phyloP scores from a whole-genome alignment of 441 rosid genomes.

The Populus trichocarpa region DNA sequence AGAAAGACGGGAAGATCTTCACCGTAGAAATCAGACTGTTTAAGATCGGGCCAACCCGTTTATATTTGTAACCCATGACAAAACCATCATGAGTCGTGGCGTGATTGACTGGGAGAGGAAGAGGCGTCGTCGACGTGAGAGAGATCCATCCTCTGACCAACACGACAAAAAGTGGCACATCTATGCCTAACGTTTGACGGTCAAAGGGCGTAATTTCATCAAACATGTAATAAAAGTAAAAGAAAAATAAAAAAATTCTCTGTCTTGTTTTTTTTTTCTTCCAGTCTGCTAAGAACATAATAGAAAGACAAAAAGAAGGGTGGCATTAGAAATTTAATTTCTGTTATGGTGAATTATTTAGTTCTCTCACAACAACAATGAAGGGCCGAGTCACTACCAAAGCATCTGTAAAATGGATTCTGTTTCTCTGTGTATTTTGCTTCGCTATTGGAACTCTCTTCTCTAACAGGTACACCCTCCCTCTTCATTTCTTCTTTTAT shows the following conservation, averaged over 20 bases:
- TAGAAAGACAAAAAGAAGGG: too few species aligned
- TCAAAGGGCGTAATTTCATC: too few species aligned
- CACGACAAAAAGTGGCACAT: slow-evolving; percentile 8
- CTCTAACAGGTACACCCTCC: slow-evolving; percentile 47
- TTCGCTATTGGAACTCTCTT: slow-evolving; percentile 67
- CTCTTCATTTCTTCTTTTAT: neutral
- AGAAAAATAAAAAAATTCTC: too few species aligned
- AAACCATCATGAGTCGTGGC: slow-evolving; percentile 14
- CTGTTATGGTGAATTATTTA: neutral
- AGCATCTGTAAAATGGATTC: slow-evolving; percentile 61
- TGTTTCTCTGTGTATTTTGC: slow-evolving; percentile 56
- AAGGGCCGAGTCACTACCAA: slow-evolving; percentile 45
- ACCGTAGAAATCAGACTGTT: too few species aligned
- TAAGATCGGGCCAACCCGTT: too few species aligned
- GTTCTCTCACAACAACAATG: slow-evolving; percentile 28
- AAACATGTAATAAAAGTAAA: too few species aligned
- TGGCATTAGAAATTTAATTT: too few species aligned
- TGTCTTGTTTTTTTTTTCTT: too few species aligned
- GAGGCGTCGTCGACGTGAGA: slow-evolving; percentile 18
- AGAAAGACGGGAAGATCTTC: too few species aligned
- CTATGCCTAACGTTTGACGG: slow-evolving; percentile 10
- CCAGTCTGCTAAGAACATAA: too few species aligned
- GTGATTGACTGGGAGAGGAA: slow-evolving; percentile 7
- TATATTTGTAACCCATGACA: too few species aligned
- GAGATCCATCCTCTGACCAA: slow-evolving; percentile 8